Conservation (phyloP, 164 flowering plant species). For the Hamamelis virginiana region DNA sequence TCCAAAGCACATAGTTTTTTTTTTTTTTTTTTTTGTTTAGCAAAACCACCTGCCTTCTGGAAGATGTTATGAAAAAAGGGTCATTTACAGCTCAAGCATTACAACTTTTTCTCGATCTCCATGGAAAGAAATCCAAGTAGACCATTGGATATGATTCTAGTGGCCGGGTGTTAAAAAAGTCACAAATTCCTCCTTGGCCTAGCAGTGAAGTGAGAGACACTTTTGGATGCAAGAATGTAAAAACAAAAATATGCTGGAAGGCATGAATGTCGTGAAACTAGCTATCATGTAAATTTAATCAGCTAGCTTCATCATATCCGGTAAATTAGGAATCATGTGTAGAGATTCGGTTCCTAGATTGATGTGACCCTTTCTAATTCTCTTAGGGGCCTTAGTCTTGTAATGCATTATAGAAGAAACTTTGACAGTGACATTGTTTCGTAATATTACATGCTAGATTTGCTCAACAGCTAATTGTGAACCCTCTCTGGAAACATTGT, state of each 20-base stretch:
- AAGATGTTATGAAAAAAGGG: neutral
- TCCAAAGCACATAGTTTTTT: too few species aligned
- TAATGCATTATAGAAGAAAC: neutral
- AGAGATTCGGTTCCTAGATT: conserved; percentile 14
- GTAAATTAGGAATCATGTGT: conserved; percentile 1
- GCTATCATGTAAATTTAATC: neutral
- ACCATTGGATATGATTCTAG: too few species aligned
- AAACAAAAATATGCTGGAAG: neutral
- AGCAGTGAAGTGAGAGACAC: too few species aligned
- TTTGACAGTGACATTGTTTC: neutral
- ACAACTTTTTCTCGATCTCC: too few species aligned
- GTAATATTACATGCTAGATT: neutral
- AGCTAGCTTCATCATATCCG: neutral
- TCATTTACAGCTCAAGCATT: neutral
- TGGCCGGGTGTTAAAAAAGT: too few species aligned
- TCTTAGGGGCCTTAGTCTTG: neutral
- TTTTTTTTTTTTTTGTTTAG: neutral
- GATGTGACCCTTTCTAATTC: conserved; percentile 13
- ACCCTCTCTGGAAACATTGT: neutral
- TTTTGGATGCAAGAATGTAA: too few species aligned
- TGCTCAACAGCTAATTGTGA: neutral
- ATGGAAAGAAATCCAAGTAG: too few species aligned
- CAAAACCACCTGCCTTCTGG: neutral
- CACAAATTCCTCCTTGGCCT: too few species aligned
- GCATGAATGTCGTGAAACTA: conserved; percentile 1